Evolutionary conservation across 495 filamentous ascomycete species (phyloP), one percentile per base, ranked within the genome.

Genomic region (Trichoderma gamsii): DNA sequence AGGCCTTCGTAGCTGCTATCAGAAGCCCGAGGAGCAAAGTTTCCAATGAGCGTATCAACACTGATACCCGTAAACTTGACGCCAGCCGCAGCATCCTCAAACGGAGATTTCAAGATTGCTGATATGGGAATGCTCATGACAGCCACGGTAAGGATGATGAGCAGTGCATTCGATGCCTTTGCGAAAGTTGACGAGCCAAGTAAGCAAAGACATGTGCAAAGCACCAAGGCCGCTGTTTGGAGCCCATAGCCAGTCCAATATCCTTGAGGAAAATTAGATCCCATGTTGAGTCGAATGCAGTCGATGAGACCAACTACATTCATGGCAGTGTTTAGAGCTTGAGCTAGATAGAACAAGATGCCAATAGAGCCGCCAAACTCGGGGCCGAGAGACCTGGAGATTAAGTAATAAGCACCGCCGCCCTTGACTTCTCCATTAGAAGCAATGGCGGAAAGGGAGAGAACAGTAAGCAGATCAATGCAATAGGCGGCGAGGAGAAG

Each of bases 291-390:
- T 66, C 84, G 87, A 52, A 96, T 78, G 71, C 92, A 95, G 74
- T 95, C 90, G 69, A 96, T 85, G 67, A 96, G 82, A 77, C 92
- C 92, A 38, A 95, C 91, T 15, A 93, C 88, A 73, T 96, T 96
- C 84, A 96, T 89, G 18, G 89, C 90, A 3, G 92, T 94, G 75
- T 95, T 96, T 74, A 96, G 85, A 1, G 91, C 89, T 70, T 89
- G 88, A 18, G 92, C 91, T 18, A 96, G 79, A 73, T 94, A 96
- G 75, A 96, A 94, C 11, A 96, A 87, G n/a, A 96, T 78, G 3
- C 92, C 92, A 65, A 96, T 96, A 5, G 89, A 91, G n/a, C 92
- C 92, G 41, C 92, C 92, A 74, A 96, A 96, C 71, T 96, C 92
- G 15, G 92, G 92, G 5, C 92, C 92, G 23, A 96, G 78, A 41